phyloP scores from a whole-genome alignment of 495 filamentous ascomycete genomes.

The Aspergillus ellipticus region DNA sequence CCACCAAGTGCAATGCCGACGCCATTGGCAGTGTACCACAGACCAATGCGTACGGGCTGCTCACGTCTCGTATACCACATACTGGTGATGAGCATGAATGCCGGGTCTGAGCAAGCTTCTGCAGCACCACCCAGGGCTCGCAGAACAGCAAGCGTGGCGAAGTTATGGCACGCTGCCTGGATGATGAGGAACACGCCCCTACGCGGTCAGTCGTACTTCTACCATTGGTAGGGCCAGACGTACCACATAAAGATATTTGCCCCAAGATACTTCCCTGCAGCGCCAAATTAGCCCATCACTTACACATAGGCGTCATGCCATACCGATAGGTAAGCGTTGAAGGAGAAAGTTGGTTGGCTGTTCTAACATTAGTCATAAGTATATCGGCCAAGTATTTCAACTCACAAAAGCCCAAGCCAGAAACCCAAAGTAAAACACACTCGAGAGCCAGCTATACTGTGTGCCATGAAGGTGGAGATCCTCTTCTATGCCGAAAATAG shows the following conservation, averaged over 20 bases:
- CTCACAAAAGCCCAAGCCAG: conserved; percentile 42
- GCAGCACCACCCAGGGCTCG: conserved; percentile 51
- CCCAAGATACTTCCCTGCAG: conserved; percentile 51
- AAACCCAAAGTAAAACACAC: conserved; percentile 51
- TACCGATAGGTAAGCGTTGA: conserved; percentile 55
- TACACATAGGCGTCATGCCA: background rate
- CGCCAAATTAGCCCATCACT: background rate
- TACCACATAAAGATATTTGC: conserved; percentile 58
- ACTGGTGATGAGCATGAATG: conserved; percentile 37
- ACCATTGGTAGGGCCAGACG: background rate
- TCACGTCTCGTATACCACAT: conserved; percentile 53
- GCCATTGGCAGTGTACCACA: conserved; percentile 60
- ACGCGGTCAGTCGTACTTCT: too few species aligned
- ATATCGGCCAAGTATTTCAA: background rate
- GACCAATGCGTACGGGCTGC: conserved; percentile 55
- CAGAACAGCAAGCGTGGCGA: conserved; percentile 49
- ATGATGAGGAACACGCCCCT: conserved; percentile 55
- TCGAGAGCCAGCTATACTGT: conserved; percentile 49
- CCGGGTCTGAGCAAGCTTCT: conserved; percentile 49
- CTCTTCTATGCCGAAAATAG: conserved; percentile 55
- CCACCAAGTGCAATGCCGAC: conserved; percentile 57
- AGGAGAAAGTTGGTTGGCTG: conserved; percentile 51
- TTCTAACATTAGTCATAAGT: background rate
- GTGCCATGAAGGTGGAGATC: conserved; percentile 43
- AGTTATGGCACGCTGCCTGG: conserved; percentile 52